Evolutionary conservation across 805 yeast genomes (phyloP).

Genomic region (Cyberlindnera petersonii): DNA sequence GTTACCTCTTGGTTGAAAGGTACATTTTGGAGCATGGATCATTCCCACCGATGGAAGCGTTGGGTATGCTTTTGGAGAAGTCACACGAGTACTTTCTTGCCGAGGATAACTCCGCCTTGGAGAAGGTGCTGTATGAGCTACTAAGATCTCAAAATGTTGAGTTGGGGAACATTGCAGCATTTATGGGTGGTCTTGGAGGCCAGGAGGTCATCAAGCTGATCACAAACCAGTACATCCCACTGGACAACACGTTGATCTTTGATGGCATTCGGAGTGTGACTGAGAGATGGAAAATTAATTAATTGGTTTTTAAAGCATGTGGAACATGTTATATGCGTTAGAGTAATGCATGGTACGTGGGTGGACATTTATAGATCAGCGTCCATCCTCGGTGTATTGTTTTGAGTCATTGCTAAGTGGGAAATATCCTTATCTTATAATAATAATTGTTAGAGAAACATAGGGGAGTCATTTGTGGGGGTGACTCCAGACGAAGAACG

Average conservation of each 20-base stretch:
- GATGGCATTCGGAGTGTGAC: constrained; percentile 64
- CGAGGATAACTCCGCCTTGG: constrained; percentile 27
- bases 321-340: too few relatives aligned
- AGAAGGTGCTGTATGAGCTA: constrained; percentile 40
- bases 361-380: too few relatives aligned
- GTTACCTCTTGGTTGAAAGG: constrained; percentile 11
- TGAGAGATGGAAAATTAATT: constrained; percentile 21
- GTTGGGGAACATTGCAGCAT: constrained; percentile 56
- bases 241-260: constrained; percentile 64
- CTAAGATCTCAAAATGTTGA: constrained; percentile 39
- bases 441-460: too few relatives aligned
- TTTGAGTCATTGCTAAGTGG: too few relatives aligned
- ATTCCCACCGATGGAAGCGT: constrained; percentile 11
- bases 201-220: constrained; percentile 78
- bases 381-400: too few relatives aligned
- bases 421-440: too few relatives aligned
- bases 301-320: background rate
- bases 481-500: too few relatives aligned
- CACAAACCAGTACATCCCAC: constrained; percentile 77
- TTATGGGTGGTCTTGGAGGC: constrained; percentile 81
- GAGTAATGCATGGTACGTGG: too few relatives aligned
- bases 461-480: too few relatives aligned
- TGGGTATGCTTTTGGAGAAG: constrained; percentile 1
- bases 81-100: constrained; percentile 2
- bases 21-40: constrained; percentile 1